A percentile compares a stretch with the other conserved stretches of the same genome.
phyloP scores from a whole-genome alignment of 306 rosid genomes.

The Inga laurina region DNA sequence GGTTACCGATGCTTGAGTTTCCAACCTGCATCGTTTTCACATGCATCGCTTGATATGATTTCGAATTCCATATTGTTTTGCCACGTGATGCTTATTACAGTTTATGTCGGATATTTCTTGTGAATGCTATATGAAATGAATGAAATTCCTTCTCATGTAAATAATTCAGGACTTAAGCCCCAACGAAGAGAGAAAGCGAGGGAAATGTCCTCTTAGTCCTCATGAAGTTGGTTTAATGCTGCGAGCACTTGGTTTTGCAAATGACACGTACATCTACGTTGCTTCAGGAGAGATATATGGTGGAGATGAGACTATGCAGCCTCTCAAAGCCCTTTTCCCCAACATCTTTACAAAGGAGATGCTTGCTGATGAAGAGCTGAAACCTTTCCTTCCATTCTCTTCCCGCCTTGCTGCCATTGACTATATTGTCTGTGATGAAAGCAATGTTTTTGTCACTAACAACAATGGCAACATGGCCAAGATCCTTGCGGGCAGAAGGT shows the following conservation, averaged over 20 bases:
- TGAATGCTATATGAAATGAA: slow-evolving; percentile 24
- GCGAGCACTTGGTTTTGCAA: slow-evolving; percentile 85
- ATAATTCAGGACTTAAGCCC: slow-evolving; percentile 76
- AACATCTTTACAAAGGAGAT: slow-evolving; percentile 91
- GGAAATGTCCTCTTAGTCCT: slow-evolving; percentile 96
- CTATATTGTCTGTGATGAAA: slow-evolving; percentile 92
- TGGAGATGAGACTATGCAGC: slow-evolving; percentile 90
- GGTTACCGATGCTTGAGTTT: slow-evolving; percentile 10
- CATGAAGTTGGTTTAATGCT: slow-evolving; percentile 96
- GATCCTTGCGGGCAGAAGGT: slow-evolving; percentile 98
- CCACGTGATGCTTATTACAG: slow-evolving; percentile 8
- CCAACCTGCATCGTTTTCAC: slow-evolving; percentile 10
- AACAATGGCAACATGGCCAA: slow-evolving; percentile 99
- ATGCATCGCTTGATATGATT: slow-evolving; percentile 20
- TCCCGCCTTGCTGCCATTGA: slow-evolving; percentile 97
- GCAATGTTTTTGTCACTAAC: slow-evolving; percentile 91
- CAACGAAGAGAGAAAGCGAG: slow-evolving; percentile 87
- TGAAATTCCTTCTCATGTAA: slow-evolving; percentile 17
- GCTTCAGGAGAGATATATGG: slow-evolving; percentile 99
- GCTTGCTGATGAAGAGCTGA: slow-evolving; percentile 83
- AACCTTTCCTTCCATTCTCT: slow-evolving; percentile 85
- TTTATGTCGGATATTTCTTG: slow-evolving; percentile 4
- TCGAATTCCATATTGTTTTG: slow-evolving; percentile 5
- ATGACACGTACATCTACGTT: slow-evolving; percentile 85
- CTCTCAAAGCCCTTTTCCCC: slow-evolving; percentile 91